These are phyloP conservation scores for Albizia julibrissin DNA, from an alignment of 306 rosid genomes.

Conservation along the genomic window DNA sequence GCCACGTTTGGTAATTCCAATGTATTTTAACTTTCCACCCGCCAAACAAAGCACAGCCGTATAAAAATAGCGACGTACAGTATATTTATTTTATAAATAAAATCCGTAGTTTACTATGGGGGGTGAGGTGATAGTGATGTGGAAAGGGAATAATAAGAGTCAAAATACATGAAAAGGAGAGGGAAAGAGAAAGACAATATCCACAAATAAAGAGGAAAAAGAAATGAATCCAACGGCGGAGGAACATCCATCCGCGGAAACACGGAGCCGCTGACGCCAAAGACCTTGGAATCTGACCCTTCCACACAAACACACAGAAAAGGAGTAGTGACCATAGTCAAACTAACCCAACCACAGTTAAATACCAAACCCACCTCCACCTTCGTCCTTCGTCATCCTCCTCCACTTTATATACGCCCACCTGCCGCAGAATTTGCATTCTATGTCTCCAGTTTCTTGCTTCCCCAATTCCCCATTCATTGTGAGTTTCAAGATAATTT, in stretches of 20 bases:
- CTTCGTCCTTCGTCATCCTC: neutral
- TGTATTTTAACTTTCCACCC: neutral
- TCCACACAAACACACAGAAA: conserved; percentile 25
- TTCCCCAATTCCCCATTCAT: conserved; percentile 4
- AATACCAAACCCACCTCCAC: conserved; percentile 13
- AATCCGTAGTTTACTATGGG: neutral
- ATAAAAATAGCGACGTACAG: neutral
- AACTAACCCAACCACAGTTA: conserved; percentile 53
- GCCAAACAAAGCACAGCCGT: neutral
- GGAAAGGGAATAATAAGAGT: neutral
- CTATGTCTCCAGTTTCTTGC: neutral
- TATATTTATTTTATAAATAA: neutral
- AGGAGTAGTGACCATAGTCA: conserved; percentile 26
- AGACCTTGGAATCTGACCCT: conserved; percentile 80
- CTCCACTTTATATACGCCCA: conserved; percentile 45
- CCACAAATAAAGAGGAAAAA: conserved; percentile 1
- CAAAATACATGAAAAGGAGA: conserved; percentile 31
- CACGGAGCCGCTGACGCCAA: conserved; percentile 99
- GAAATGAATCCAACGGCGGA: conserved; percentile 79
- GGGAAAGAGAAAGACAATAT: conserved; percentile 28
- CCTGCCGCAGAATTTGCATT: conserved; percentile 29
- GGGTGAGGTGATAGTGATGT: neutral
- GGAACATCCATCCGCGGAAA: conserved; percentile 94
- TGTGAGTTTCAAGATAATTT: neutral
- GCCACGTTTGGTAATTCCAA: neutral